These are phyloP conservation scores for Saccharomycopsis sp. DNA, from an alignment of 805 yeast genomes.

Conservation along the genomic window DNA sequence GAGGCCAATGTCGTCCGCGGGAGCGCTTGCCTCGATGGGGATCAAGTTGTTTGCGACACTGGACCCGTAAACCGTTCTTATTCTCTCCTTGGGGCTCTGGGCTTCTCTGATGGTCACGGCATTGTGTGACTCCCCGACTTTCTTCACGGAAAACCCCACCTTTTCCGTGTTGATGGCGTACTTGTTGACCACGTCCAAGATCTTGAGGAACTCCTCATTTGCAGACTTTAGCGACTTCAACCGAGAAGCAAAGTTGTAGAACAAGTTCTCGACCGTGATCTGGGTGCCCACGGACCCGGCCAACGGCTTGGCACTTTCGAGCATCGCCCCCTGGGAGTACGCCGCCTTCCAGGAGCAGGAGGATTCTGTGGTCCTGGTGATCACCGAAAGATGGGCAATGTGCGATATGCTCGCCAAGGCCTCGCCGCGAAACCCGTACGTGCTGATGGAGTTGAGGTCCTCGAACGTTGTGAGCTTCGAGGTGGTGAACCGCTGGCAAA, in stretches of 20 bases:
- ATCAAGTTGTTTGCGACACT: slow-evolving; percentile 57
- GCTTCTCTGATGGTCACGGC: slow-evolving; percentile 51
- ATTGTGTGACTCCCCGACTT: slow-evolving; percentile 64
- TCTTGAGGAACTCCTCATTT: slow-evolving; percentile 65
- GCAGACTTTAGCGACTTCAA: slow-evolving; percentile 54
- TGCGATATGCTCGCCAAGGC: slow-evolving; percentile 93
- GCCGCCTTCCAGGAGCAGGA: slow-evolving; percentile 62
- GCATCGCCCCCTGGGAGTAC: slow-evolving; percentile 59
- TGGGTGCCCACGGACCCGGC: slow-evolving; percentile 90
- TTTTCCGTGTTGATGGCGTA: slow-evolving; percentile 67
- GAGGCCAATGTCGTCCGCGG: slow-evolving; percentile 40
- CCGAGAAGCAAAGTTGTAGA: slow-evolving; percentile 80
- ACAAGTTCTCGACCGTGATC: slow-evolving; percentile 76
- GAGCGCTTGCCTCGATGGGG: slow-evolving; percentile 33
- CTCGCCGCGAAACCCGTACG: slow-evolving; percentile 95
- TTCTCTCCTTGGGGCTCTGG: slow-evolving; percentile 50
- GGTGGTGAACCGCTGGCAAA: slow-evolving; percentile 92
- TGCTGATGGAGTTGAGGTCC: slow-evolving; percentile 59
- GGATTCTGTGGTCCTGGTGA: slow-evolving; percentile 55
- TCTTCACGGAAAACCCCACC: slow-evolving; percentile 74
- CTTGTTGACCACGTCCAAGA: slow-evolving; percentile 73
- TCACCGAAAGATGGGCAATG: slow-evolving; percentile 70
- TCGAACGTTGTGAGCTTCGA: slow-evolving; percentile 70
- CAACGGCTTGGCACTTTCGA: slow-evolving; percentile 44
- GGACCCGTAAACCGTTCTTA: slow-evolving; percentile 65